A percentile compares a stretch with the other conserved stretches of the same genome.
Evolutionary conservation across 2,329 filamentous ascomycete species (phyloP).

Genomic region (Alternaria triticimaculans): DNA sequence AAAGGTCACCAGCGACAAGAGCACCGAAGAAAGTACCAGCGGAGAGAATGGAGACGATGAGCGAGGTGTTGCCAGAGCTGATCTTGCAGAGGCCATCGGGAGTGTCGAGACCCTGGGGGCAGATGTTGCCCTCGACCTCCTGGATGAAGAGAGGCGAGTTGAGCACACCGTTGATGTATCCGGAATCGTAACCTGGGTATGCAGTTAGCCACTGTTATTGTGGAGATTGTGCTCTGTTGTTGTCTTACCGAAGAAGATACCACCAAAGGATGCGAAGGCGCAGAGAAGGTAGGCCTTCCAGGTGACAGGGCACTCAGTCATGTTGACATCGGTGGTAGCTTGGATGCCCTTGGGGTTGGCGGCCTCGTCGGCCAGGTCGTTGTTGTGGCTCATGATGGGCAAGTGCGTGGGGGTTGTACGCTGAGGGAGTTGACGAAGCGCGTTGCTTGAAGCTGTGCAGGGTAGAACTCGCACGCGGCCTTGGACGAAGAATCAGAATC

Average conservation of each 20-base stretch:
- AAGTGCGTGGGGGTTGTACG: neutral
- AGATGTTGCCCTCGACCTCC: conserved; percentile 48
- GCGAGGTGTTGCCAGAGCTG: conserved; percentile 61
- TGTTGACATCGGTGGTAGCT: conserved; percentile 1
- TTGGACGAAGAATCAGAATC: neutral
- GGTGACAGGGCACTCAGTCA: conserved; percentile 55
- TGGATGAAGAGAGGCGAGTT: conserved; percentile 50
- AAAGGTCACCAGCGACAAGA: conserved; percentile 69
- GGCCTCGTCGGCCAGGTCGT: conserved; percentile 1
- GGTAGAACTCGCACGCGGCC: neutral
- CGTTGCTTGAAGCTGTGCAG: neutral
- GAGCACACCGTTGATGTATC: conserved; percentile 73
- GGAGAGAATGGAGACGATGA: conserved; percentile 82
- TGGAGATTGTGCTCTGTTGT: neutral
- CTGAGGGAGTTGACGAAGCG: neutral
- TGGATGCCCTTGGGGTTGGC: conserved; percentile 2
- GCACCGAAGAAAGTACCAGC: conserved; percentile 80
- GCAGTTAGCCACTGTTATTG: neutral
- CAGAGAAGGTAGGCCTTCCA: conserved; percentile 55
- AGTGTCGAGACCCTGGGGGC: neutral
- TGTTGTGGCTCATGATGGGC: neutral
- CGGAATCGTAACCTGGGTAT: conserved; percentile 71
- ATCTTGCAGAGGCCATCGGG: neutral
- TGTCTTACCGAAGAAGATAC: conserved; percentile 67
- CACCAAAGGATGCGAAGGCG: conserved; percentile 57